Evolutionary conservation across 495 filamentous ascomycete genomes (phyloP).

Genomic region (Extremus antarcticus): DNA sequence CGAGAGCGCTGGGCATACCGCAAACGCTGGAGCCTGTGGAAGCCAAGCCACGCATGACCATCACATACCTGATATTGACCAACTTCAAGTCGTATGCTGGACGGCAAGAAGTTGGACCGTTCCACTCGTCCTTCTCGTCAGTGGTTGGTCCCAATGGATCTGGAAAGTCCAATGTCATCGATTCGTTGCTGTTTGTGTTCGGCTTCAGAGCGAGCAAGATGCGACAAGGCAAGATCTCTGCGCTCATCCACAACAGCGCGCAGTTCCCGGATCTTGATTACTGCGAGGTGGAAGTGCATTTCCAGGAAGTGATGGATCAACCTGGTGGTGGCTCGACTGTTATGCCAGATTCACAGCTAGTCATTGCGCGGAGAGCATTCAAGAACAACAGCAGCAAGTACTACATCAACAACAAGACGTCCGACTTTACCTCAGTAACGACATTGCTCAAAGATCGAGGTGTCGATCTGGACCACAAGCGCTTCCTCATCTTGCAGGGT

Average conservation of each 20-base stretch:
- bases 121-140: slow-evolving; percentile 96
- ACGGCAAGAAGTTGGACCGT: slow-evolving; percentile 87
- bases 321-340: slow-evolving; percentile 61
- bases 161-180: slow-evolving; percentile 97
- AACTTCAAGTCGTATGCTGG: slow-evolving; percentile 99
- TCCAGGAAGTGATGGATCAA: slow-evolving; percentile 84
- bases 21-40: slow-evolving; percentile 52
- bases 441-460: slow-evolving; percentile 78
- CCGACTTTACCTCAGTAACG: slow-evolving; percentile 84
- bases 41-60: slow-evolving; percentile 77
- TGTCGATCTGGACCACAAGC: slow-evolving; percentile 94
- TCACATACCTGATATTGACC: slow-evolving; percentile 74
- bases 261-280: slow-evolving; percentile 69
- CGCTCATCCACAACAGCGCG: slow-evolving; percentile 92
- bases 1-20: slow-evolving; percentile 56
- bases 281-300: slow-evolving; percentile 93
- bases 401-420: slow-evolving; percentile 81
- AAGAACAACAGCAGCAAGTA: slow-evolving; percentile 98
- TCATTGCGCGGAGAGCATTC: slow-evolving; percentile 87
- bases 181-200: slow-evolving; percentile 94
- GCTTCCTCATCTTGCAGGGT: slow-evolving; percentile 92
- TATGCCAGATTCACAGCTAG: slow-evolving; percentile 68
- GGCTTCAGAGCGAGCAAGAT: slow-evolving; percentile 98
- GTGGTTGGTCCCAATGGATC: slow-evolving; percentile 97
- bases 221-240: slow-evolving; percentile 96